Evolutionary conservation across 441 rosid genomes (phyloP), one percentile per base, ranked within the genome.

Genomic region (Erodium trifolium): DNA sequence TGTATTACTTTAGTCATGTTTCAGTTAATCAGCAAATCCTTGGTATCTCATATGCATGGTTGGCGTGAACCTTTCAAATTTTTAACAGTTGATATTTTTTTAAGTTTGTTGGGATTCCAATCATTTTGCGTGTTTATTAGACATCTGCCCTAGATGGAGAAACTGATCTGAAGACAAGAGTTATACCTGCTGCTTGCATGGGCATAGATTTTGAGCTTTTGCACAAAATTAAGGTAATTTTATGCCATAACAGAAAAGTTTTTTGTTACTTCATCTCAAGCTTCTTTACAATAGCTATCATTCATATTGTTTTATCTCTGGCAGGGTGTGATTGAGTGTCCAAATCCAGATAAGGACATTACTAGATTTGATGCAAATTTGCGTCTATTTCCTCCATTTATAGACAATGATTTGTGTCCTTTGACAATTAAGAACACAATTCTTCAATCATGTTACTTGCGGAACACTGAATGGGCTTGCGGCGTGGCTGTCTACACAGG

Each of bases 381-480:
- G 76, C 97, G 98, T 8, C 77, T 94, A 74, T 88, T 94, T 79
- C 99, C 99, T 29, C 99, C 97, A 53, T 94, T 94, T 78, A 84
- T 94, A 72, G 99, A 94, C 78, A 94, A 90, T 73, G 98, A 94
- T 68, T 79, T 90, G 70, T 94, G 94, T 76, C 91, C 98, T 68
- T 85, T 94, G 78, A 92, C 97, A 63, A 88, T 94, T 70, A 94
- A 87, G 78, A 94, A 92, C 78, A 90, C 98, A 41, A 74, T 94
- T 80, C 99, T 94, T 72, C 99, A 94, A 79, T 87, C 99, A 67
- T 94, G 99, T 82, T 94, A 90, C 85, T 82, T 94, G 80, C 81
- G 98, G 71, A 94, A 94, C 79, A 92, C 98, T n/a, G 99, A 94
- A 74, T 94, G 99, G 99, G 98, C 87, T 67, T 94, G 99, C 82